Base-by-base conservation (phyloP, 352 stramenopile genomes). In the Phytophthora citrophthora region DNA sequence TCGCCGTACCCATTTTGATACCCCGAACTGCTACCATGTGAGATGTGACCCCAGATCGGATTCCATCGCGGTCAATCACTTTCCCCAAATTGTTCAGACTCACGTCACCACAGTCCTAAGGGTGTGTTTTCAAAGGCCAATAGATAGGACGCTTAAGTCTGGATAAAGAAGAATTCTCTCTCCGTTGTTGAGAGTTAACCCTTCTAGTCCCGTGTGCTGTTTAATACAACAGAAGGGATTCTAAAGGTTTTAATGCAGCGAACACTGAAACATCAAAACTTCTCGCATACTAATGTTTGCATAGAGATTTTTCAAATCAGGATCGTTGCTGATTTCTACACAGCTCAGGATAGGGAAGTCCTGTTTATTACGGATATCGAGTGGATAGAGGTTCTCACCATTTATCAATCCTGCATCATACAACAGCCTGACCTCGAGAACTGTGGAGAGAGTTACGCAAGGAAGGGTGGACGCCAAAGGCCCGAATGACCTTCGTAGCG, bases 171-270 rank as follows among this genome's bases (percentile, higher is more conserved):
- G n/a, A n/a, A n/a, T n/a, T n/a, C n/a, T n/a, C n/a, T n/a, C n/a
- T n/a, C n/a, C n/a, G n/a, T n/a, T n/a, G n/a, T n/a, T n/a, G n/a
- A n/a, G n/a, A n/a, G 31, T 36, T 36, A 52, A 53, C 27, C 46
- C 46, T 41, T 53, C 26, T 40, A 41, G 26, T 52, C 45, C 45
- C 27, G 45, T 52, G 39, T 52, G 45, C 4, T 52, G 45, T 54
- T 44, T 54, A 43, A 32, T 54, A 44, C 31, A 44, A 31, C 47
- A 54, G 29, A 41, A 54, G 16, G 9, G 44, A 5, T 54, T 44
- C 44, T 44, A 32, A 5, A 56, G 34, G 23, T 56, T 39, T 47
- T 47, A 56, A 48, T 56, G 20, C 49, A 56, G 49, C 12, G 23
- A 56, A 56, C 49, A 39, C n/a, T 36, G 49, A 32, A 39, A 47